These are phyloP conservation scores for Brasenia schreberi DNA, from an alignment of 164 flowering plant genomes.

Conservation along the genomic window DNA sequence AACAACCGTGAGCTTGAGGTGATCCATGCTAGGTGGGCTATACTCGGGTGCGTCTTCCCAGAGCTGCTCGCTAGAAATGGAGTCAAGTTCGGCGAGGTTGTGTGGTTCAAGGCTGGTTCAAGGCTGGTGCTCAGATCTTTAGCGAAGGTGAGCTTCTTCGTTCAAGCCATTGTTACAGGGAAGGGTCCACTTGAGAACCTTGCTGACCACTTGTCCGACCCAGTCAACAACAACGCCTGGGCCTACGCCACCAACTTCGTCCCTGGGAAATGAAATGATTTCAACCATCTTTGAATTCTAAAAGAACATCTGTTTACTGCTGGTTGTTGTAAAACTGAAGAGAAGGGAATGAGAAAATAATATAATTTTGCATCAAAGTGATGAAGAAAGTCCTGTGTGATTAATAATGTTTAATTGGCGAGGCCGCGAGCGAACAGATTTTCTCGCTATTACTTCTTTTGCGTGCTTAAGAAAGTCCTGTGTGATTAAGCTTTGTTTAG, in stretches of 20 bases:
- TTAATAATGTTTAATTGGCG: no score
- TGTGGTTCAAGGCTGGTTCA: conserved; percentile 54
- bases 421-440: no score
- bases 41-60: conserved; percentile 39
- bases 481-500: no score
- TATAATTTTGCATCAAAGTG: no score
- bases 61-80: conserved; percentile 31
- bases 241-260: conserved; percentile 5
- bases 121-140: conserved; percentile 39
- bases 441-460: no score
- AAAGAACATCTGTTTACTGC: no score
- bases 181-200: conserved; percentile 7
- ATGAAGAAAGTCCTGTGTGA: no score
- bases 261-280: not conserved
- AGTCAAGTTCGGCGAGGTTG: conserved; percentile 33
- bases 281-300: no score
- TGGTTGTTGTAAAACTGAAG: no score
- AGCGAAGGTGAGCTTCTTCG: conserved; percentile 27
- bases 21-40: conserved; percentile 23
- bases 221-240: conserved; percentile 7
- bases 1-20: conserved; percentile 26
- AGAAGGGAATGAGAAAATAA: no score
- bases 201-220: conserved; percentile 4
- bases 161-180: conserved; percentile 6
- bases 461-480: no score